Evolutionary conservation across 2,329 filamentous ascomycete genomes (phyloP).

Genomic region (Fulvia fulva): DNA sequence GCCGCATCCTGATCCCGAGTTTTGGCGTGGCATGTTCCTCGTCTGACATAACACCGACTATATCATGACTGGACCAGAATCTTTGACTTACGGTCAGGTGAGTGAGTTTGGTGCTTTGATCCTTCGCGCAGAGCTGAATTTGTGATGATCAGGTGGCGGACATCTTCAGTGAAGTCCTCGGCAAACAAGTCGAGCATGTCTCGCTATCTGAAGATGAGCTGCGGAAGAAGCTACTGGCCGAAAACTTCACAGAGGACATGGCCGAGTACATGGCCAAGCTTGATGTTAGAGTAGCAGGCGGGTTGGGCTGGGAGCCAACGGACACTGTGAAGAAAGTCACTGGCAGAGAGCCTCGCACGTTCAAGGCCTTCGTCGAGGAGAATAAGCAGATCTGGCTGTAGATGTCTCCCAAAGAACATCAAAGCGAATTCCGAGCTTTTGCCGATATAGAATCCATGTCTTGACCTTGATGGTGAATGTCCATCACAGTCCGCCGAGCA

Average conservation of each 20-base stretch:
- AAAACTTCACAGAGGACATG: not conserved
- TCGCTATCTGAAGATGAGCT: slow-evolving; percentile 4
- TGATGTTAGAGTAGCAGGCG: slow-evolving; percentile 11
- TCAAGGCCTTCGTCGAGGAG: slow-evolving; percentile 10
- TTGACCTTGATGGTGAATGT: not conserved
- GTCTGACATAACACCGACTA: slow-evolving; percentile 41
- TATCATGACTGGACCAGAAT: slow-evolving; percentile 33
- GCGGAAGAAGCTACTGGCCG: slow-evolving; percentile 4
- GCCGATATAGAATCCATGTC: not conserved
- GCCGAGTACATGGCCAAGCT: slow-evolving; percentile 14
- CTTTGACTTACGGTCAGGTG: slow-evolving; percentile 33
- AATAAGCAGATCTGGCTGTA: slow-evolving; percentile 10
- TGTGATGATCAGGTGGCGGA: slow-evolving; percentile 8
- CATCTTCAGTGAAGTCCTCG: slow-evolving; percentile 11
- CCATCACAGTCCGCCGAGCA: not conserved
- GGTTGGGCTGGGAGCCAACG: slow-evolving; percentile 8
- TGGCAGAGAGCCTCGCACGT: slow-evolving; percentile 8
- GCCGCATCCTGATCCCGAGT: too few relatives aligned
- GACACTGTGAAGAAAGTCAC: slow-evolving; percentile 10
- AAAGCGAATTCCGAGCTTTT: not conserved
- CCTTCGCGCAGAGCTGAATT: not conserved
- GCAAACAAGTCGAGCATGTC: slow-evolving; percentile 9
- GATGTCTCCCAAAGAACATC: not conserved
- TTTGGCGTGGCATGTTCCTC: too few relatives aligned
- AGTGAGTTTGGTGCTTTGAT: not conserved